These are phyloP conservation scores for Silene vulgaris DNA, from an alignment of 179 eudicot species.

Conservation along the genomic window DNA sequence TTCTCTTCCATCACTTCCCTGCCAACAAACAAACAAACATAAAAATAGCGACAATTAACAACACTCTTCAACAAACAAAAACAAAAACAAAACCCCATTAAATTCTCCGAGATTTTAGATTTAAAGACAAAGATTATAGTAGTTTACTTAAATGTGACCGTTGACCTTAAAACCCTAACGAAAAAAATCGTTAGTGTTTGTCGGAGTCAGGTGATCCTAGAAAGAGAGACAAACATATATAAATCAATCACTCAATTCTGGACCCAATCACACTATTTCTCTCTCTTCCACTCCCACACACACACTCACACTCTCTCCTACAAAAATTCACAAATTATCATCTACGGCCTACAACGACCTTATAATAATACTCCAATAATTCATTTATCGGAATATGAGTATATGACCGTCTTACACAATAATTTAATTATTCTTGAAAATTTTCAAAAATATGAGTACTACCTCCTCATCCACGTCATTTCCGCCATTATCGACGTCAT, in stretches of 20 bases:
- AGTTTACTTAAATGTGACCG: constrained; percentile 40
- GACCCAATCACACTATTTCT: constrained; percentile 34
- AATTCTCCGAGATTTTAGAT: background rate
- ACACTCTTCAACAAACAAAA: constrained; percentile 14
- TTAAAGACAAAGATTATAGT: constrained; percentile 28
- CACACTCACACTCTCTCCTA: constrained; percentile 30
- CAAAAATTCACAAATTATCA: constrained; percentile 11
- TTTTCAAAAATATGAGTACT: background rate
- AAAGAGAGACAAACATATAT: background rate
- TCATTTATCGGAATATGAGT: too few relatives aligned
- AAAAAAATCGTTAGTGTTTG: constrained; percentile 23
- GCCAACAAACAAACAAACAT: constrained; percentile 33
- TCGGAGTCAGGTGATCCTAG: background rate
- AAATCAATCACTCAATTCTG: constrained; percentile 24
- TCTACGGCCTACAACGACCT: background rate
- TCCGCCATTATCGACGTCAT: constrained; percentile 6
- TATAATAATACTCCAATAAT: too few relatives aligned
- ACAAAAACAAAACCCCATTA: too few relatives aligned
- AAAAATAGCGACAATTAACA: background rate
- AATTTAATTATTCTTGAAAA: too few relatives aligned
- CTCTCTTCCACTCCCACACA: constrained; percentile 23
- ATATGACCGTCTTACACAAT: too few relatives aligned
- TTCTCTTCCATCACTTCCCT: constrained; percentile 43
- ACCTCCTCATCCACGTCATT: constrained; percentile 26
- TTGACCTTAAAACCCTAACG: constrained; percentile 36